phyloP scores from a whole-genome alignment of 495 filamentous ascomycete species.

The Hypoxylon perforatum region DNA sequence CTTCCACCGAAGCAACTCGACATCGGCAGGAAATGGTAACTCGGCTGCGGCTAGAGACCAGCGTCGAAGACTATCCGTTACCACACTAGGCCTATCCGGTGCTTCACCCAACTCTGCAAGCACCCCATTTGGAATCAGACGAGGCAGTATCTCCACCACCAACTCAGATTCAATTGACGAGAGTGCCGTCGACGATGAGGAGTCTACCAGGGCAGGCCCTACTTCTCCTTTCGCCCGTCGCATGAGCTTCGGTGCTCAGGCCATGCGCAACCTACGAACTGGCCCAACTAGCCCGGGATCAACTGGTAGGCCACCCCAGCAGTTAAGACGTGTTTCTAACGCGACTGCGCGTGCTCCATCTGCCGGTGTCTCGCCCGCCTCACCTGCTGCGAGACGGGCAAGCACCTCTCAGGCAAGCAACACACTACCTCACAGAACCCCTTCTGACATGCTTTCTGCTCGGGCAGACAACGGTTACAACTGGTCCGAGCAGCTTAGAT shows the following conservation, averaged over 20 bases:
- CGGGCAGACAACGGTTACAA: conserved; percentile 88
- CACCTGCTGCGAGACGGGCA: conserved; percentile 43
- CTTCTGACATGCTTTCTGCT: conserved; percentile 68
- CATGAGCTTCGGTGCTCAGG: conserved; percentile 90
- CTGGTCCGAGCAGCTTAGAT: conserved; percentile 93
- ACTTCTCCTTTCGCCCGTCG: conserved; percentile 83
- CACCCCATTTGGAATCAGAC: conserved; percentile 65
- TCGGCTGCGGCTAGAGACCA: conserved; percentile 75
- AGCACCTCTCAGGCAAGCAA: conserved; percentile 64
- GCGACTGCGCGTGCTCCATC: conserved; percentile 26
- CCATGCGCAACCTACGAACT: conserved; percentile 67
- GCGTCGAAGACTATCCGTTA: conserved; percentile 87
- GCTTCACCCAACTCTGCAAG: conserved; percentile 75
- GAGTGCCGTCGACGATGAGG: conserved; percentile 85
- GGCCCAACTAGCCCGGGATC: conserved; percentile 58
- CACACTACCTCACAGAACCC: conserved; percentile 62
- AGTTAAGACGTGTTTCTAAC: conserved; percentile 38
- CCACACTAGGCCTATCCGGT: conserved; percentile 83
- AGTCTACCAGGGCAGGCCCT: conserved; percentile 63
- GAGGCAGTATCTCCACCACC: conserved; percentile 79
- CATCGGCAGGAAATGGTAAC: conserved; percentile 51
- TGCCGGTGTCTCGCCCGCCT: conserved; percentile 36
- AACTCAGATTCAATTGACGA: conserved; percentile 85
- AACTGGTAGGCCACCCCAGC: conserved; percentile 59
- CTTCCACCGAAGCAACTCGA: conserved; percentile 63